Conservation (phyloP, 257 asterid species). For the Penstemon eatonii region DNA sequence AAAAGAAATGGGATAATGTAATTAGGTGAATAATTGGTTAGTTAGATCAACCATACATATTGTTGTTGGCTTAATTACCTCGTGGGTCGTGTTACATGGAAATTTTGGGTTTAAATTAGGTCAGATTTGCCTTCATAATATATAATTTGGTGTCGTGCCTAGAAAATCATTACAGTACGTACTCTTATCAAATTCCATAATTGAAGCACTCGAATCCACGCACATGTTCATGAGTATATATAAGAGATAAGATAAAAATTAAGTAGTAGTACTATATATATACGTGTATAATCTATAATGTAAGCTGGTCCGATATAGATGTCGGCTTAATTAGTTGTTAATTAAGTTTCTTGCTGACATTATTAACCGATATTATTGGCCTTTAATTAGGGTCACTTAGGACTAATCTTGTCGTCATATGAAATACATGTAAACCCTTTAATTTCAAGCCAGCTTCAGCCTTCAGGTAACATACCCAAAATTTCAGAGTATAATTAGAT, state of each 20-base stretch:
- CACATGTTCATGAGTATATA: not conserved
- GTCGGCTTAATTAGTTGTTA: not conserved
- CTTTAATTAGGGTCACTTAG: not conserved
- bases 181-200: not conserved
- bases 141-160: slow-evolving; percentile 9
- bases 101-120: not conserved
- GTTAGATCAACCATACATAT: slow-evolving; percentile 18
- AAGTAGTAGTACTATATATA: not conserved
- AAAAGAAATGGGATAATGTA: not conserved
- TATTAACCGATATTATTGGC: not conserved
- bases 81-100: too few species aligned
- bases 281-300: not conserved
- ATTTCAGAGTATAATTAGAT: not conserved
- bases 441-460: not conserved
- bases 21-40: slow-evolving; percentile 13
- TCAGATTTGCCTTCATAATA: slow-evolving; percentile 1
- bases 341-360: not conserved
- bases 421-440: not conserved
- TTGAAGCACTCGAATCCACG: slow-evolving; percentile 9
- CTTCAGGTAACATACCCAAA: not conserved
- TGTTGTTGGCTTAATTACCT: slow-evolving; percentile 5
- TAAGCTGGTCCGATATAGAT: not conserved
- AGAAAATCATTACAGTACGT: not conserved
- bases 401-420: slow-evolving; percentile 14
- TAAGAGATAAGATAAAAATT: not conserved